These are phyloP conservation scores for Verticillium alfalfae DNA, from an alignment of 2,329 filamentous ascomycete species.

Conservation along the genomic window DNA sequence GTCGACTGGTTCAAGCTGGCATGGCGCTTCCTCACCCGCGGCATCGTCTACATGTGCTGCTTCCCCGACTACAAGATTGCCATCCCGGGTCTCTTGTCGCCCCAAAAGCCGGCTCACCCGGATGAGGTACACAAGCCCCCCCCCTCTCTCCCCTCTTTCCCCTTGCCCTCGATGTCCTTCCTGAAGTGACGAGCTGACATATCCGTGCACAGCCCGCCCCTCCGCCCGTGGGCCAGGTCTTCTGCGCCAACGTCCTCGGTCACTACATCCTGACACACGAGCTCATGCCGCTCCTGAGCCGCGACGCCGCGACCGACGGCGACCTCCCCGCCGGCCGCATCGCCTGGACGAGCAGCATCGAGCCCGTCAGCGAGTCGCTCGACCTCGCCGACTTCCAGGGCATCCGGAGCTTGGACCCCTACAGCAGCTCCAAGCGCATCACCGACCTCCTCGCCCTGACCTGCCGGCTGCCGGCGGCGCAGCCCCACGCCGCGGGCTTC, in stretches of 20 bases:
- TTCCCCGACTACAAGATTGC: conserved; percentile 75
- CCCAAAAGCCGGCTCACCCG: conserved; percentile 14
- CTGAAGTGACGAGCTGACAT: neutral
- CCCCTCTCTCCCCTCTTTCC: neutral
- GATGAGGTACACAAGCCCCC: conserved; percentile 8
- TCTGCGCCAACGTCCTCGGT: conserved; percentile 89
- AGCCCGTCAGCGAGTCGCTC: conserved; percentile 53
- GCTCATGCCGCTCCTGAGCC: conserved; percentile 66
- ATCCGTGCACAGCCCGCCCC: conserved; percentile 38
- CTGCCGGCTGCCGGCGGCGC: conserved; percentile 58
- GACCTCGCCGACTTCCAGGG: conserved; percentile 71
- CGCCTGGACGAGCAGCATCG: conserved; percentile 83
- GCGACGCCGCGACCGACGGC: conserved; percentile 22
- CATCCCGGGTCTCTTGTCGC: conserved; percentile 26
- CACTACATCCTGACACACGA: conserved; percentile 87
- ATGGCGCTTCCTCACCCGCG: conserved; percentile 45
- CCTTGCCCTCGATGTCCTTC: no score
- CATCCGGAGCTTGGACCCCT: conserved; percentile 56
- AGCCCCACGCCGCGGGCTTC: conserved; percentile 51
- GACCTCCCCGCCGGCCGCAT: conserved; percentile 55
- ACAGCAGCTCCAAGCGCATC: conserved; percentile 83
- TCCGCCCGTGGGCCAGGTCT: conserved; percentile 71
- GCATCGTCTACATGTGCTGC: conserved; percentile 63
- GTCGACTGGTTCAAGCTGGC: conserved; percentile 62
- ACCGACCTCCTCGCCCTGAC: conserved; percentile 81